These are phyloP conservation scores for Manihot esculenta DNA, from an alignment of 441 rosid species.

Conservation along the genomic window DNA sequence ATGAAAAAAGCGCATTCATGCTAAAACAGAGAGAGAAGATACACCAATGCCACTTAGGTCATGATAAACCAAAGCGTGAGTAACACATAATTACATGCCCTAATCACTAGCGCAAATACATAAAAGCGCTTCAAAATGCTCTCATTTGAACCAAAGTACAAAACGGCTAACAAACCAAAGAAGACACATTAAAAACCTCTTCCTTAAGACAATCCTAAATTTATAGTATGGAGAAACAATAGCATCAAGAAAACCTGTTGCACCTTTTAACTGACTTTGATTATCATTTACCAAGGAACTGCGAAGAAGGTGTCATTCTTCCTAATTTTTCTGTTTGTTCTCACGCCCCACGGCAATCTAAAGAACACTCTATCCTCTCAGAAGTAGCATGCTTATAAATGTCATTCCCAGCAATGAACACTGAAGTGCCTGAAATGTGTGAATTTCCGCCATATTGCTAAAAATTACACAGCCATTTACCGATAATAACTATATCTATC, in stretches of 20 bases:
- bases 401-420: no score
- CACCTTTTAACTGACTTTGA: background rate
- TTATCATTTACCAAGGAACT: background rate
- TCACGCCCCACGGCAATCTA: slow-evolving; percentile 1
- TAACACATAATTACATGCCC: no score
- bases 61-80: no score
- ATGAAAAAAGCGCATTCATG: background rate
- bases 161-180: background rate
- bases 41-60: background rate
- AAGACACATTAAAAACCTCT: background rate
- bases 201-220: background rate
- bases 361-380: background rate
- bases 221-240: background rate
- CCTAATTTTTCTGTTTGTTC: no score
- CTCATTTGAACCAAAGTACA: background rate
- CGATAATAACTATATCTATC: background rate
- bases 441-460: background rate
- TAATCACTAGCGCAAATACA: background rate
- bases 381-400: background rate
- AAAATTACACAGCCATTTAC: background rate
- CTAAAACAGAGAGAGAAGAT: background rate
- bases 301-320: background rate
- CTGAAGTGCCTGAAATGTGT: no score
- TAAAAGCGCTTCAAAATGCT: background rate
- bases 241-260: background rate